Evolutionary conservation across 2,329 filamentous ascomycete genomes (phyloP), one percentile per base, ranked within the genome.

Genomic region (Pestalotiopsis sp.): DNA sequence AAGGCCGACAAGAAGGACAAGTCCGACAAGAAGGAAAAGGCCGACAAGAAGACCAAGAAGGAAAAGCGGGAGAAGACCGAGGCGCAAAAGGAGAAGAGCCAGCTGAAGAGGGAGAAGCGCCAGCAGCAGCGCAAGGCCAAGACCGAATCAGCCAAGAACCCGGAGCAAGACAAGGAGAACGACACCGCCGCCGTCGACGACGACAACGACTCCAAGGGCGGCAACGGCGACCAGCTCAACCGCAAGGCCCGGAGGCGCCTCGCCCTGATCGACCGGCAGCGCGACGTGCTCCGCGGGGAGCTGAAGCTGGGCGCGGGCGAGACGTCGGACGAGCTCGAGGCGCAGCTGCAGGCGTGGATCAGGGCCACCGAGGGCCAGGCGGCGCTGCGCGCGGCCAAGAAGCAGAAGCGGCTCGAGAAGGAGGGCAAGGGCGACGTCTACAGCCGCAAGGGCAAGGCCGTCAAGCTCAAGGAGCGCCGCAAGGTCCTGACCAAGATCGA

Each of bases 61-160:
- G 92, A 94, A 78, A 94, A 89, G 73, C 87, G 93, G 76, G 85
- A 86, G 69, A 92, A 94, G 69, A 90, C 89, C 73, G 85, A 93
- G 64, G 91, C 94, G 67, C 95, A 94, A 80, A 86, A 89, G 11
- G 39, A 64, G 11, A 52, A n/a, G 44, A 52, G n/a, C 44, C 17
- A 9, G n/a, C 22, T 22, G 20, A 40, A 62, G n/a, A 48, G 14
- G n/a, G n/a, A 20, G 40, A 48, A 11, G 39, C 24, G 24, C 17
- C 10, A 11, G 40, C 35, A 48, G 38, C 13, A 20, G 14, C 61
- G 39, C 3, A 14, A 5, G 40, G 10, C 14, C n/a, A 52, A 13
- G 39, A 24, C 58, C 26, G 38, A 39, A 10, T 20, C 13, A 4
- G 7, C 10, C 17, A 9, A 60, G n/a, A 38, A n/a, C n/a, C 26